Conservation (phyloP, 805 yeast genomes). For the Diddensiella santjacobensis region DNA sequence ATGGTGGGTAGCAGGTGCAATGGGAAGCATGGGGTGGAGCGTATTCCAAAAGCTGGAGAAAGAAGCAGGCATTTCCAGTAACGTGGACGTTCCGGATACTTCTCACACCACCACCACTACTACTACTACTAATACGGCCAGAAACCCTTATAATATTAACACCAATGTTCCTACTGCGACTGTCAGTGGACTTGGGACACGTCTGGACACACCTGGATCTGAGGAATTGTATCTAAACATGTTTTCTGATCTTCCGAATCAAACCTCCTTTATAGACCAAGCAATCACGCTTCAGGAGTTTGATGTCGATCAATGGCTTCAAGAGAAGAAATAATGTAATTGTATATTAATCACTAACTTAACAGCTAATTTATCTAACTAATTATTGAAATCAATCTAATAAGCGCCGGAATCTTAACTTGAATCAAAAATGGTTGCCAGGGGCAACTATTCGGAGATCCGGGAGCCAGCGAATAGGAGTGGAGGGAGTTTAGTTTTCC, state of each 20-base stretch:
- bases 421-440: background rate
- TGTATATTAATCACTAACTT: background rate
- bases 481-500: background rate
- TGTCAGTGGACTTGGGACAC: background rate
- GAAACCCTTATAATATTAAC: background rate
- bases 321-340: conserved; percentile 19
- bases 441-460: background rate
- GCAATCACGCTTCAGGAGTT: conserved; percentile 28
- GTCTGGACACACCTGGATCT: background rate
- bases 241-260: conserved; percentile 35
- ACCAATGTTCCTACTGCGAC: background rate
- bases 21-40: conserved; percentile 34
- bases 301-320: conserved; percentile 24
- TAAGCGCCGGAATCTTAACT: background rate
- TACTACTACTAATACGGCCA: background rate
- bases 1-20: conserved; percentile 38
- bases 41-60: conserved; percentile 25
- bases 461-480: background rate
- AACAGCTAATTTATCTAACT: no score
- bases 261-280: conserved; percentile 32
- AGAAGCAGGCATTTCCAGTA: background rate
- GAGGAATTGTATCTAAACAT: conserved; percentile 30
- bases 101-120: background rate
- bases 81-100: no score
- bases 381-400: background rate